These are phyloP conservation scores for Echites panduratus DNA, from an alignment of 257 asterid species.

Conservation along the genomic window DNA sequence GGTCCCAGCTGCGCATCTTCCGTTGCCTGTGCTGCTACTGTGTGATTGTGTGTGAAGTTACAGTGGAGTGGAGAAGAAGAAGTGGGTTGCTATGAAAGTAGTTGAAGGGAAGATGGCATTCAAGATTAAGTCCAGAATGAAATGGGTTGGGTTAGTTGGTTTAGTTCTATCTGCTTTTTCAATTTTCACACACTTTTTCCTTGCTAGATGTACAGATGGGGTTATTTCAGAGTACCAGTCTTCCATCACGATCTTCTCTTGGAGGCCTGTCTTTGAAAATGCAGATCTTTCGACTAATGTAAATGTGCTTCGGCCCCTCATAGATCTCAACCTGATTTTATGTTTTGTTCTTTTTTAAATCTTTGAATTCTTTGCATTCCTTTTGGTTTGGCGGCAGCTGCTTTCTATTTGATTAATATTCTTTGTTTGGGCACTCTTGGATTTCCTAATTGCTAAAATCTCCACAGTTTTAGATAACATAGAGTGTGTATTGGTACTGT, in stretches of 20 bases:
- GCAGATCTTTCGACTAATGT: slow-evolving; percentile 52
- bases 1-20: neutral
- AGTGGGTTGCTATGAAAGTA: slow-evolving; percentile 55
- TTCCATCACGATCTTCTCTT: slow-evolving; percentile 77
- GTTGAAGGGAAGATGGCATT: slow-evolving; percentile 58
- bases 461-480: neutral
- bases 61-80: slow-evolving; percentile 31
- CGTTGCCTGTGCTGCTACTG: too few relatives aligned
- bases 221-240: slow-evolving; percentile 70
- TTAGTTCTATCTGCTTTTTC: slow-evolving; percentile 72
- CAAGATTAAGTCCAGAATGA: slow-evolving; percentile 64
- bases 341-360: neutral
- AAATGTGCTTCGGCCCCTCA: slow-evolving; percentile 27
- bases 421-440: neutral
- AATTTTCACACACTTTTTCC: slow-evolving; percentile 74
- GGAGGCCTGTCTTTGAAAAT: slow-evolving; percentile 78
- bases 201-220: slow-evolving; percentile 76
- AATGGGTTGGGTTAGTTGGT: slow-evolving; percentile 79
- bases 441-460: neutral
- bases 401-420: slow-evolving; percentile 1
- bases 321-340: slow-evolving; percentile 42
- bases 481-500: neutral
- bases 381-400: neutral
- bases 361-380: neutral
- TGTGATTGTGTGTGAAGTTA: neutral